Conservation (phyloP, 768 basidiomycete genomes). For the Mycena indigotica region DNA sequence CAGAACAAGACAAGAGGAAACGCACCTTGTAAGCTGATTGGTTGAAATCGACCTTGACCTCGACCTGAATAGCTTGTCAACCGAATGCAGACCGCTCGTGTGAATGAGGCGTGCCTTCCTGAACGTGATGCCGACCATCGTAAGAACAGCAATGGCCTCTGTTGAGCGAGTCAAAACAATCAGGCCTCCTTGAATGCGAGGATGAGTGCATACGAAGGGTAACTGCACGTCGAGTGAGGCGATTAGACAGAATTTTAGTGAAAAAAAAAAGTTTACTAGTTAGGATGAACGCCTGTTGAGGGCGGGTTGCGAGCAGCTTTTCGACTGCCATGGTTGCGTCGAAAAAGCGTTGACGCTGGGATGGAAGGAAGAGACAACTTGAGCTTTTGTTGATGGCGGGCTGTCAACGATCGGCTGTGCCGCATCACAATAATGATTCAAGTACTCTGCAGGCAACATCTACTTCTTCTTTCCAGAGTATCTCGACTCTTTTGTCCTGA, state of each 20-base stretch:
- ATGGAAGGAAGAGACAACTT: constrained; percentile 13
- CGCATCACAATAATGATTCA: neutral
- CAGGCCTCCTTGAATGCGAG: neutral
- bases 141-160: constrained; percentile 78
- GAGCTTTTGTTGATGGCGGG: neutral
- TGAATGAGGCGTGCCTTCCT: constrained; percentile 46
- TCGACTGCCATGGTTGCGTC: constrained; percentile 64
- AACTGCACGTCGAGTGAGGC: constrained; percentile 37
- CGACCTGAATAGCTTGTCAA: constrained; percentile 44
- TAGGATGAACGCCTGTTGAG: constrained; percentile 67
- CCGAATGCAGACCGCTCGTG: constrained; percentile 1
- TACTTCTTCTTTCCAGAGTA: constrained; percentile 64
- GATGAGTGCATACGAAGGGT: constrained; percentile 61
- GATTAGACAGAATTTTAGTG: constrained; percentile 4
- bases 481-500: constrained; percentile 37
- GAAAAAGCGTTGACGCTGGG: too few species aligned
- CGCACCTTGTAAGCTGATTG: constrained; percentile 56
- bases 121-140: constrained; percentile 75
- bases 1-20: neutral
- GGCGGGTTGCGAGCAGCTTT: constrained; percentile 69
- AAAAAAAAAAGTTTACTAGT: constrained; percentile 53
- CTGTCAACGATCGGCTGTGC: neutral
- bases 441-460: constrained; percentile 41
- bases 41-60: constrained; percentile 46
- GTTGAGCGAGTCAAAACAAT: constrained; percentile 11